Percentiles rank a stretch among this genome's conserved stretches.
phyloP scores from a whole-genome alignment of 345 rosid genomes.

The Conringia planisiliqua region DNA sequence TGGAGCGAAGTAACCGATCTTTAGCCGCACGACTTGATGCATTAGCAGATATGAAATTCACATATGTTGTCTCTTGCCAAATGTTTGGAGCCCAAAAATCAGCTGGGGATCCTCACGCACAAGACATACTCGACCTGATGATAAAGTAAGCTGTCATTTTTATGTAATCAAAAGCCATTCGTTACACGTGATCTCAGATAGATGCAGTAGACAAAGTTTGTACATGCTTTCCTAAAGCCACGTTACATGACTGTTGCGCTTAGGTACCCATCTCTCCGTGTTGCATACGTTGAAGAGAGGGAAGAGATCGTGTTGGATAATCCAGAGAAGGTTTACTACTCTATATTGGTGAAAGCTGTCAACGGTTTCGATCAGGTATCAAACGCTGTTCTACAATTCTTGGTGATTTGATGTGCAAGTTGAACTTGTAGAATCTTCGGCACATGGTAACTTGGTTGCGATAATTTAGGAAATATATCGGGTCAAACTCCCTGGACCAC shows the following conservation, averaged over 20 bases:
- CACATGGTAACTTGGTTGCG: neutral
- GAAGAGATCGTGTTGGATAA: conserved; percentile 52
- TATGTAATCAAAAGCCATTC: conserved; percentile 5
- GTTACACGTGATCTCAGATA: conserved; percentile 7
- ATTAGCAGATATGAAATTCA: conserved; percentile 82
- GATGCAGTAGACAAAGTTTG: conserved; percentile 1
- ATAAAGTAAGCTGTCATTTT: conserved; percentile 46
- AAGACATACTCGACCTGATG: conserved; percentile 82
- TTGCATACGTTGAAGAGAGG: conserved; percentile 95
- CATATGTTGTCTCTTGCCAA: conserved; percentile 80
- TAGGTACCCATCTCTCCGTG: conserved; percentile 88
- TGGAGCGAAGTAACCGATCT: conserved; percentile 60
- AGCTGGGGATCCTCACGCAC: conserved; percentile 83
- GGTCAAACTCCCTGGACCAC: conserved; percentile 89
- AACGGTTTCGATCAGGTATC: conserved; percentile 74
- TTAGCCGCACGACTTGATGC: conserved; percentile 74
- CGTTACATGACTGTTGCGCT: conserved; percentile 19
- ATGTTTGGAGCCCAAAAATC: conserved; percentile 76
- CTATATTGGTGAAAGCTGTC: conserved; percentile 83
- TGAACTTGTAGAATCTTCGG: neutral
- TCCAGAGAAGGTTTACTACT: conserved; percentile 64
- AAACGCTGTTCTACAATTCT: neutral
- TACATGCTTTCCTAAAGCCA: conserved; percentile 22
- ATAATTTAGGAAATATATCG: conserved; percentile 71
- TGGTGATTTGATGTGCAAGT: neutral